A percentile compares a stretch with the other conserved stretches of the same genome.
These are phyloP conservation scores for Sclerotinia minor DNA, from an alignment of 2,329 filamentous ascomycete species.

Conservation along the genomic window DNA sequence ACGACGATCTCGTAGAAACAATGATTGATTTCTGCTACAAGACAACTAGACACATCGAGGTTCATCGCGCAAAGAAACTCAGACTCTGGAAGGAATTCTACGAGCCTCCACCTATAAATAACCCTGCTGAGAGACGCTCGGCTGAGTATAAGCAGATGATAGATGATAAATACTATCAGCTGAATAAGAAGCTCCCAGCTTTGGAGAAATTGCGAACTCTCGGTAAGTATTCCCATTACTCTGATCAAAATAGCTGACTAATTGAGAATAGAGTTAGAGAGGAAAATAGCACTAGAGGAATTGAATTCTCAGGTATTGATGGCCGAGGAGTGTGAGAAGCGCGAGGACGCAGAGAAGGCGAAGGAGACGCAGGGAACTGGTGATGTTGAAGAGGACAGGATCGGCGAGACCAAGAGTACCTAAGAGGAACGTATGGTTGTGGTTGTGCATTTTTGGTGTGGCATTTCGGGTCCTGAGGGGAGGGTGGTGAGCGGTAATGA, in stretches of 20 bases:
- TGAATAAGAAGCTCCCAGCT: not conserved
- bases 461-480: too few species aligned
- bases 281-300: not conserved
- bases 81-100: not conserved
- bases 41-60: not conserved
- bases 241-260: not conserved
- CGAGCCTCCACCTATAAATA: not conserved
- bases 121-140: not conserved
- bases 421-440: not conserved
- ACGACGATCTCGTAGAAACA: not conserved
- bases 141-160: not conserved
- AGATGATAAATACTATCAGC: not conserved
- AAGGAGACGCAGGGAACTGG: not conserved
- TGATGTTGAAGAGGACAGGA: too few species aligned
- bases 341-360: not conserved
- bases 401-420: not conserved
- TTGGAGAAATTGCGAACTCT: conserved; percentile 11
- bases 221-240: not conserved
- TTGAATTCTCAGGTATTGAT: not conserved
- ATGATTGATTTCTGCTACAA: not conserved
- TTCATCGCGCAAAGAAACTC: not conserved
- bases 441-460: not conserved
- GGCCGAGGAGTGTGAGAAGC: not conserved
- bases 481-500: too few species aligned
- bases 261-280: not conserved